Percentiles rank a stretch among this genome's conserved stretches.
Evolutionary conservation across 257 asterid species (phyloP).

Genomic region (Gentiana macrophylla): DNA sequence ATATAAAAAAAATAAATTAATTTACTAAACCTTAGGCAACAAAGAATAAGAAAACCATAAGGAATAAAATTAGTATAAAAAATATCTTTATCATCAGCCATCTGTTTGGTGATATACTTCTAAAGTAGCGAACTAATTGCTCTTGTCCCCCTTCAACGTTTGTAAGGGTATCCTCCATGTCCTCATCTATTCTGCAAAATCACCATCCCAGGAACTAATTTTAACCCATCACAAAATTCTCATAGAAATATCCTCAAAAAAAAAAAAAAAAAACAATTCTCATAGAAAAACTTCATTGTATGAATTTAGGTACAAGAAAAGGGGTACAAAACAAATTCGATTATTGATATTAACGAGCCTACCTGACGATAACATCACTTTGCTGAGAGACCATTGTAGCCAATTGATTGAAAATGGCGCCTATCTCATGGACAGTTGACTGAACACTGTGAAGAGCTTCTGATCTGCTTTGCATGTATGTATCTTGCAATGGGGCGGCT

Average conservation of each 20-base stretch:
- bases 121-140: slow-evolving; percentile 59
- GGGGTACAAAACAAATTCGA: not conserved
- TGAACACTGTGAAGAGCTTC: slow-evolving; percentile 84
- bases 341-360: not conserved
- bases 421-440: slow-evolving; percentile 72
- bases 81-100: slow-evolving; percentile 77
- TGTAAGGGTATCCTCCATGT: slow-evolving; percentile 70
- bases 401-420: slow-evolving; percentile 78
- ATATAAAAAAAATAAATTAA: not conserved
- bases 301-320: not conserved
- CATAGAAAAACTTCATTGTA: too few species aligned
- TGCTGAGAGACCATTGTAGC: slow-evolving; percentile 92
- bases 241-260: too few species aligned
- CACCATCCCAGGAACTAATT: not conserved
- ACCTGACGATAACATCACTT: slow-evolving; percentile 89
- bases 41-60: slow-evolving; percentile 51
- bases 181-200: slow-evolving; percentile 65
- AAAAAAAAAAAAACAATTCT: too few species aligned
- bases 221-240: not conserved
- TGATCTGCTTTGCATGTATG: slow-evolving; percentile 45
- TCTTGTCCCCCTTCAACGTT: slow-evolving; percentile 75
- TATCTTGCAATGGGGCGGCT: slow-evolving; percentile 66
- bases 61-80: slow-evolving; percentile 50
- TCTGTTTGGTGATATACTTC: slow-evolving; percentile 64
- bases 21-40: slow-evolving; percentile 32